Percentiles rank a stretch among this genome's conserved stretches.
phyloP scores from a whole-genome alignment of 345 rosid species.

The Turritis glabra region DNA sequence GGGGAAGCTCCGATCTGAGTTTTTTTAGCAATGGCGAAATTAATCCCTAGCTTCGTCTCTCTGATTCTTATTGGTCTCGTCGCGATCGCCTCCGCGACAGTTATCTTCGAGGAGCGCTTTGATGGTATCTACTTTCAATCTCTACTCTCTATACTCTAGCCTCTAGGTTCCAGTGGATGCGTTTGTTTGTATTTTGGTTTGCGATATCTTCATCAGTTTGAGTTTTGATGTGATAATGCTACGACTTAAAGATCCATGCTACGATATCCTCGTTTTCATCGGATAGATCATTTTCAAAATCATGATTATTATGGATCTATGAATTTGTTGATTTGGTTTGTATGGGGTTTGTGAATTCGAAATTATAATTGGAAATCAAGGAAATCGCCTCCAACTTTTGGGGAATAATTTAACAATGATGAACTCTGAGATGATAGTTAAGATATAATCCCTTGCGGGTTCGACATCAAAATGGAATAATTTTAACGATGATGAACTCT shows the following conservation, averaged over 20 bases:
- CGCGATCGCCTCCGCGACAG: slow-evolving; percentile 59
- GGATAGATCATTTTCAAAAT: not conserved
- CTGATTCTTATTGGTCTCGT: slow-evolving; percentile 44
- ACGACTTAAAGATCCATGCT: slow-evolving; percentile 9
- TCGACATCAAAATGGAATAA: too few species aligned
- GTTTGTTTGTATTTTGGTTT: not conserved
- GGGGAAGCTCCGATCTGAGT: slow-evolving; percentile 33
- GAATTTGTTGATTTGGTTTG: not conserved
- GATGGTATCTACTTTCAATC: slow-evolving; percentile 52
- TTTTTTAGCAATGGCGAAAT: slow-evolving; percentile 48
- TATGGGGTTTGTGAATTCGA: not conserved
- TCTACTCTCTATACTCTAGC: not conserved
- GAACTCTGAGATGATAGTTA: not conserved
- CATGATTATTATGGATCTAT: slow-evolving; percentile 20
- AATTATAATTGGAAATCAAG: not conserved
- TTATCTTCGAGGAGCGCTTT: slow-evolving; percentile 91
- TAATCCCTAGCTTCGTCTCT: slow-evolving; percentile 38
- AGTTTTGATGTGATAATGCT: not conserved
- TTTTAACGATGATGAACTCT: too few species aligned
- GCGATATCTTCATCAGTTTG: not conserved
- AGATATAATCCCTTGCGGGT: too few species aligned
- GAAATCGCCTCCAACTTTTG: not conserved
- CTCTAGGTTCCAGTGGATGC: not conserved
- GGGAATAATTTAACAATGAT: not conserved
- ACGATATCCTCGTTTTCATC: not conserved